Percentiles rank a stretch among this genome's conserved stretches.
phyloP scores from a whole-genome alignment of 192 early-diverging fungal genomes.

The Coemansia sp. region DNA sequence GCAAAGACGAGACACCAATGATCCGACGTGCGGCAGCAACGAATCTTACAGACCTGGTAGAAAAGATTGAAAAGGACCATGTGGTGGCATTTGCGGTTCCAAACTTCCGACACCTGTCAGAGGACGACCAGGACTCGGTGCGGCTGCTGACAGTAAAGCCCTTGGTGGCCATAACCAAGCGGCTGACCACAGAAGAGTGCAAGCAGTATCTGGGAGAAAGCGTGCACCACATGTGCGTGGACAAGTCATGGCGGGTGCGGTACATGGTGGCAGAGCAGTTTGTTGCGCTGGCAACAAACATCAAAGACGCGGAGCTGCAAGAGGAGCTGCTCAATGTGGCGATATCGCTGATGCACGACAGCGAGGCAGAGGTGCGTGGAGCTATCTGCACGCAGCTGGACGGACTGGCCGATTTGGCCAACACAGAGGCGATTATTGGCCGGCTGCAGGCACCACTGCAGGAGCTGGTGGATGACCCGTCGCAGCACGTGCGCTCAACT shows the following conservation, averaged over 20 bases:
- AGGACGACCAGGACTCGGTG: conserved; percentile 94
- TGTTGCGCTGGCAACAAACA: conserved; percentile 69
- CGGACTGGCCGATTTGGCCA: conserved; percentile 72
- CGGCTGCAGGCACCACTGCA: conserved; percentile 85
- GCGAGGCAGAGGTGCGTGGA: conserved; percentile 95
- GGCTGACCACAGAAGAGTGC: conserved; percentile 72
- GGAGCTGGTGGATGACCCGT: conserved; percentile 92
- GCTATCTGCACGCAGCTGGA: conserved; percentile 84
- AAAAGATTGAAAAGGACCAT: conserved; percentile 53
- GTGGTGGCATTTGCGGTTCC: conserved; percentile 83
- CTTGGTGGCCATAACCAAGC: conserved; percentile 83
- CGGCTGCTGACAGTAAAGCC: conserved; percentile 91
- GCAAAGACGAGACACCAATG: conserved; percentile 96
- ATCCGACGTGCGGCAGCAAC: conserved; percentile 92
- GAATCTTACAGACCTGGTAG: conserved; percentile 41
- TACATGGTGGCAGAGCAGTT: conserved; percentile 99
- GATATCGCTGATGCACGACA: conserved; percentile 87
- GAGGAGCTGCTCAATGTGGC: conserved; percentile 87
- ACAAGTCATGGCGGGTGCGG: conserved; percentile 97
- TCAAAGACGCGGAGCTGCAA: conserved; percentile 53
- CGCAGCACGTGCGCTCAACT: conserved; percentile 93
- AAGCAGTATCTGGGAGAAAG: conserved; percentile 71
- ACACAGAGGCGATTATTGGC: conserved; percentile 73
- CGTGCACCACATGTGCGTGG: conserved; percentile 75
- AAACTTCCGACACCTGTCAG: conserved; percentile 80